Evolutionary conservation across 768 basidiomycete genomes (phyloP).

Genomic region (Tulasnella sp.): DNA sequence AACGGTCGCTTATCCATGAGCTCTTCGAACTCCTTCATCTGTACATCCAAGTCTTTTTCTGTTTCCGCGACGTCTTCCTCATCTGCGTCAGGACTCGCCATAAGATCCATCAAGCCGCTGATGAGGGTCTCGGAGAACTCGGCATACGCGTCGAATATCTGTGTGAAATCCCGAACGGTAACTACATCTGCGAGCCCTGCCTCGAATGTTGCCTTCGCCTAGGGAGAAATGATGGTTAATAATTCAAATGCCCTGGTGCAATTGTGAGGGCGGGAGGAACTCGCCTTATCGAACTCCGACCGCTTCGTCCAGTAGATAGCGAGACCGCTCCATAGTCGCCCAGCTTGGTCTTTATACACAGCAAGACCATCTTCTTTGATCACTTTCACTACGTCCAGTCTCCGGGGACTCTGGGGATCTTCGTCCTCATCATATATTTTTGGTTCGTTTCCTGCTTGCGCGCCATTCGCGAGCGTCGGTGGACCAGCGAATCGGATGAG

Average conservation of each 20-base stretch:
- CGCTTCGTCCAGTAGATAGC: conserved; percentile 99
- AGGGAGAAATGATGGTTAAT: neutral
- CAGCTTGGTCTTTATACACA: conserved; percentile 94
- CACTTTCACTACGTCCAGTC: conserved; percentile 79
- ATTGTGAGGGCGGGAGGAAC: conserved; percentile 1
- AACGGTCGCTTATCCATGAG: conserved; percentile 93
- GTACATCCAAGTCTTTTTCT: conserved; percentile 71
- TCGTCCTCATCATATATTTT: conserved; percentile 67
- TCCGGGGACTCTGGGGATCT: conserved; percentile 57
- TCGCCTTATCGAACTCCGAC: conserved; percentile 68
- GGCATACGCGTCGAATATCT: conserved; percentile 93
- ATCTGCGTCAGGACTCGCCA: conserved; percentile 68
- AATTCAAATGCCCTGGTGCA: too few relatives aligned
- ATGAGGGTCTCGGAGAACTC: conserved; percentile 89
- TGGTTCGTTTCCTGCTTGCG: conserved; percentile 40
- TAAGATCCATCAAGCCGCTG: conserved; percentile 74
- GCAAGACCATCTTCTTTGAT: conserved; percentile 76
- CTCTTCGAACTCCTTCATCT: conserved; percentile 89
- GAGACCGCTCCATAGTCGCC: conserved; percentile 88
- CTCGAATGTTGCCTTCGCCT: conserved; percentile 82
- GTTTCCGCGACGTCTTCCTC: conserved; percentile 66
- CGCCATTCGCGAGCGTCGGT: conserved; percentile 26
- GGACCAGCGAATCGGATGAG: conserved; percentile 66
- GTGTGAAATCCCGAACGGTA: conserved; percentile 93
- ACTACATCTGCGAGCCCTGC: conserved; percentile 71